Percentiles rank a stretch among this genome's conserved stretches.
phyloP scores from a whole-genome alignment of 1,139 yeast species.

The Geotrichum reessii region DNA sequence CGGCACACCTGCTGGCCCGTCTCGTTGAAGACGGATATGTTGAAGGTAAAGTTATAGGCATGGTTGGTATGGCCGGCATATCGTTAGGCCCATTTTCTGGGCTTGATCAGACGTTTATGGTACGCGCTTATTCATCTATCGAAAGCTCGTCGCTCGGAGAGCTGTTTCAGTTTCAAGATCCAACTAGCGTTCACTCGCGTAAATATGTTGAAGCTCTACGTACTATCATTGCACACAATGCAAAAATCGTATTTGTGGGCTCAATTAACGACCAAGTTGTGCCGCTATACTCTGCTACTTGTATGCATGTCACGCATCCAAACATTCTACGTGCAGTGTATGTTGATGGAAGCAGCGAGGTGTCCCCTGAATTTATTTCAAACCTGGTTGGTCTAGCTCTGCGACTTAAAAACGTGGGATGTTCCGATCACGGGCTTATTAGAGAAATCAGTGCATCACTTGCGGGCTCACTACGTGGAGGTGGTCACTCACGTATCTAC shows the following conservation, averaged over 20 bases:
- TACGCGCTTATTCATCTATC: slow-evolving; percentile 83
- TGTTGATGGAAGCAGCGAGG: slow-evolving; percentile 61
- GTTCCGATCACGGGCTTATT: slow-evolving; percentile 43
- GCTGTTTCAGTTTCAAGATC: slow-evolving; percentile 78
- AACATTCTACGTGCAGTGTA: slow-evolving; percentile 84
- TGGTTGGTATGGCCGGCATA: slow-evolving; percentile 92
- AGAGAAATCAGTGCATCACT: slow-evolving; percentile 76
- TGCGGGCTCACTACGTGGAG: slow-evolving; percentile 89
- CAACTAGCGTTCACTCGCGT: slow-evolving; percentile 63
- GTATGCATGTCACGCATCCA: slow-evolving; percentile 81
- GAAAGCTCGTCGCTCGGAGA: slow-evolving; percentile 84
- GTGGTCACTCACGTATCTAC: slow-evolving; percentile 88
- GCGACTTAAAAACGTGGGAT: slow-evolving; percentile 36
- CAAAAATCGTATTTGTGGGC: slow-evolving; percentile 75
- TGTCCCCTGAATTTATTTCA: slow-evolving; percentile 50
- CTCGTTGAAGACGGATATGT: slow-evolving; percentile 67
- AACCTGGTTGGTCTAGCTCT: slow-evolving; percentile 46
- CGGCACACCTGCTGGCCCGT: slow-evolving; percentile 68
- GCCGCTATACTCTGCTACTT: slow-evolving; percentile 82
- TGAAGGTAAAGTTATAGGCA: slow-evolving; percentile 47
- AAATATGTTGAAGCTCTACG: slow-evolving; percentile 65
- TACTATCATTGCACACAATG: slow-evolving; percentile 60
- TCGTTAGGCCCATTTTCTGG: slow-evolving; percentile 93
- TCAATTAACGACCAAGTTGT: slow-evolving; percentile 89
- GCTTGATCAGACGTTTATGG: slow-evolving; percentile 71